Conservation (phyloP, 306 rosid species). For the Mucuna pruriens region DNA sequence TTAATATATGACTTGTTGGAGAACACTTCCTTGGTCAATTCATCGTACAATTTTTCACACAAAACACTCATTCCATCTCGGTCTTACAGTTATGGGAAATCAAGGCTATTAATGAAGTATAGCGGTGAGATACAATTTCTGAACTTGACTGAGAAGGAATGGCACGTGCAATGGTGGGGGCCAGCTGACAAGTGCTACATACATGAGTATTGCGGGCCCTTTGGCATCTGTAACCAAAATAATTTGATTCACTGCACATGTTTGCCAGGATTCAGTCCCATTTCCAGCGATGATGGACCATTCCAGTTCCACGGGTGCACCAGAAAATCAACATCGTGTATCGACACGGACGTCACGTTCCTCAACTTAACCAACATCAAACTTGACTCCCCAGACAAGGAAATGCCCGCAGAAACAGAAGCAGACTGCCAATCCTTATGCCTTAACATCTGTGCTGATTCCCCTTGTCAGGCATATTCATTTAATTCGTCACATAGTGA, state of each 20-base stretch:
- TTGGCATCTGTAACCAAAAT: conserved; percentile 35
- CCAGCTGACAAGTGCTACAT: conserved; percentile 33
- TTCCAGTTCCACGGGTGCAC: conserved; percentile 36
- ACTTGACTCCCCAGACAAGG: background rate
- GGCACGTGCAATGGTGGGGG: fast-evolving
- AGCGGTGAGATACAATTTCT: conserved; percentile 12
- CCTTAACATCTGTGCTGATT: background rate
- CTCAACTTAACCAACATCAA: conserved; percentile 32
- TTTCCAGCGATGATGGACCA: too few species aligned
- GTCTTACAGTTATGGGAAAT: background rate
- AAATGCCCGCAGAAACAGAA: fast-evolving
- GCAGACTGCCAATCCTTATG: conserved; percentile 35
- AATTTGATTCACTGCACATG: conserved; percentile 39
- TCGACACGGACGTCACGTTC: background rate
- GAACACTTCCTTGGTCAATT: background rate
- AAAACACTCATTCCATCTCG: too few species aligned
- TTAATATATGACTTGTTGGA: background rate
- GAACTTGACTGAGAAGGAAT: background rate
- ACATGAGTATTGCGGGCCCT: conserved; percentile 43
- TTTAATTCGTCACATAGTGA: background rate
- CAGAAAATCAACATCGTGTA: background rate
- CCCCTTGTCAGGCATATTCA: conserved; percentile 48
- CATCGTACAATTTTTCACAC: too few species aligned
- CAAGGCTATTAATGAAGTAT: conserved; percentile 41
- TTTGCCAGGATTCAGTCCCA: conserved; percentile 53